phyloP scores from a whole-genome alignment of 129 eudicot species.

The Tagetes erecta region DNA sequence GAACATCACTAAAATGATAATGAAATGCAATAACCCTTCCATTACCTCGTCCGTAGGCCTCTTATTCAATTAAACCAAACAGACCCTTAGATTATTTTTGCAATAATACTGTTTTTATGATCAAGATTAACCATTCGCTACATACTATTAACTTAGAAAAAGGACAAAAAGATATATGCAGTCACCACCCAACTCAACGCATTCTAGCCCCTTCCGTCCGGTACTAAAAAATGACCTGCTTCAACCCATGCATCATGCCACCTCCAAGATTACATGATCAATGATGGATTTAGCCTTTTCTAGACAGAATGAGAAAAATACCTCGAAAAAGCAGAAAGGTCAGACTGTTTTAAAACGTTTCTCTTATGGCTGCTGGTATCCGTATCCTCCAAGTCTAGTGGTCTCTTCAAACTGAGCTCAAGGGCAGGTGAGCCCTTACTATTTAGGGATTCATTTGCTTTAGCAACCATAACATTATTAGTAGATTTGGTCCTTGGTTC shows the following conservation, averaged over 20 bases:
- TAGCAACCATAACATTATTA: conserved; percentile 27
- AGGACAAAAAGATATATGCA: background rate
- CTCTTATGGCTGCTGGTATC: conserved; percentile 40
- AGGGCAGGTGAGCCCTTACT: conserved; percentile 46
- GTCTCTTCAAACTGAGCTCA: conserved; percentile 58
- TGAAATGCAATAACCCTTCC: background rate
- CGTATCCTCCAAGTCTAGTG: conserved; percentile 42
- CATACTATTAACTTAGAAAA: background rate
- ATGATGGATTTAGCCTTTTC: conserved; percentile 1
- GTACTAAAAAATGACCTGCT: background rate
- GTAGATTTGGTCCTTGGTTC: conserved; percentile 33
- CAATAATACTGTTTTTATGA: background rate
- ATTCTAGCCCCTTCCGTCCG: background rate
- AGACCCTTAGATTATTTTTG: background rate
- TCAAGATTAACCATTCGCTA: background rate
- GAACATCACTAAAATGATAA: background rate
- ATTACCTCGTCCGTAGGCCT: background rate
- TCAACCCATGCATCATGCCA: conserved; percentile 5
- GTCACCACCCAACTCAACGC: background rate
- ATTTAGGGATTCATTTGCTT: conserved; percentile 33
- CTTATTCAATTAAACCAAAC: background rate
- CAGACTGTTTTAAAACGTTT: conserved; percentile 55
- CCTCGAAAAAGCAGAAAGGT: conserved; percentile 71
- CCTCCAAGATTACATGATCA: background rate
- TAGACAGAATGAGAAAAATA: conserved; percentile 18